Evolutionary conservation across 352 stramenopile species (phyloP).

Genomic region (Peronospora tabacina): DNA sequence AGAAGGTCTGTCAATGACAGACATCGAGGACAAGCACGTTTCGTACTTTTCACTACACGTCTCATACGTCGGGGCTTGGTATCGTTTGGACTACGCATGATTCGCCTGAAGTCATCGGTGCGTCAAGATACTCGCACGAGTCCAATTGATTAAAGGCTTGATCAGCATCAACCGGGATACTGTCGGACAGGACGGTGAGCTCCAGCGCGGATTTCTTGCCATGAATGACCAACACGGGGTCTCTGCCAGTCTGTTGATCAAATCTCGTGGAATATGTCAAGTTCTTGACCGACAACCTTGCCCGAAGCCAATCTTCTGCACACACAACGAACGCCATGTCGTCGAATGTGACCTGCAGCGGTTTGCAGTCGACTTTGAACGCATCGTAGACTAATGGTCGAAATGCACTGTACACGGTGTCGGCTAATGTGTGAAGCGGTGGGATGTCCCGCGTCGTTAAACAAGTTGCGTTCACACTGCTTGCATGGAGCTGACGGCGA

Average conservation of each 20-base stretch:
- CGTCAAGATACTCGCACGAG: slow-evolving; percentile 31
- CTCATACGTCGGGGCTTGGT: slow-evolving; percentile 3
- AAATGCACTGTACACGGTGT: slow-evolving; percentile 28
- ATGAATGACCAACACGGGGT: slow-evolving; percentile 23
- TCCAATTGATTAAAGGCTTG: slow-evolving; percentile 8
- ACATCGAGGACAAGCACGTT: background rate
- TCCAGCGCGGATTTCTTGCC: slow-evolving; percentile 20
- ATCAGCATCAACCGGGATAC: background rate
- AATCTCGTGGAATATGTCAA: background rate
- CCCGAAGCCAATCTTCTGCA: slow-evolving; percentile 29
- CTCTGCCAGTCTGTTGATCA: background rate
- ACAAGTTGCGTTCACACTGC: slow-evolving; percentile 21
- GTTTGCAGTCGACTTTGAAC: slow-evolving; percentile 30
- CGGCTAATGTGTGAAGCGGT: slow-evolving; percentile 33
- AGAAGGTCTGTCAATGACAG: background rate
- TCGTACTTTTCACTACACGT: background rate
- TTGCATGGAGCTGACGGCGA: slow-evolving; percentile 7
- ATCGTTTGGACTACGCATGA: slow-evolving; percentile 5
- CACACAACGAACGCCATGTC: slow-evolving; percentile 28
- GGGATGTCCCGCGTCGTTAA: slow-evolving; percentile 30
- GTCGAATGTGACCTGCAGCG: slow-evolving; percentile 35
- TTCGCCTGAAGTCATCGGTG: slow-evolving; percentile 29
- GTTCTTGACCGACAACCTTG: slow-evolving; percentile 1
- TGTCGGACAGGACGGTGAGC: slow-evolving; percentile 14
- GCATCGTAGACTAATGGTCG: slow-evolving; percentile 14